These are phyloP conservation scores for Zhuliangozyma parablackwelliae DNA, from an alignment of 1,139 yeast species.

Conservation along the genomic window DNA sequence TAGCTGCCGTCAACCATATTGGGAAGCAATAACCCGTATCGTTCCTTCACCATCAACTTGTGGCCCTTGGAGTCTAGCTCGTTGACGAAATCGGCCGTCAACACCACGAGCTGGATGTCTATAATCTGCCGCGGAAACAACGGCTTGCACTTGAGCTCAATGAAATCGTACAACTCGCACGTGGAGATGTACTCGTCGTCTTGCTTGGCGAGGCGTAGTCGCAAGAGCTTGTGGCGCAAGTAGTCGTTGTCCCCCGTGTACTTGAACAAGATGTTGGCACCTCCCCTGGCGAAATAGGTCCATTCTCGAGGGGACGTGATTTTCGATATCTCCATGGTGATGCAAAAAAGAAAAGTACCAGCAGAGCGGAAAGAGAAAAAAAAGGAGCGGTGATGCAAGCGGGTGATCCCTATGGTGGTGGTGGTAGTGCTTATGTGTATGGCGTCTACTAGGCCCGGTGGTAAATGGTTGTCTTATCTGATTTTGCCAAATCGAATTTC, in stretches of 20 bases:
- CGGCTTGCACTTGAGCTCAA: constrained; percentile 38
- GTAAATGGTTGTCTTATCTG: too few species aligned
- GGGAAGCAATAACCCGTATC: constrained; percentile 39
- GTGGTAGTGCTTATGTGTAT: too few species aligned
- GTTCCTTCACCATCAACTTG: constrained; percentile 31
- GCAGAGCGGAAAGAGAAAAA: background rate
- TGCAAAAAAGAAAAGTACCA: background rate
- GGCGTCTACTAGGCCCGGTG: too few species aligned
- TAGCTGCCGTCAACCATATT: constrained; percentile 36
- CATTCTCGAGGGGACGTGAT: constrained; percentile 39
- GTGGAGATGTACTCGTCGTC: constrained; percentile 41
- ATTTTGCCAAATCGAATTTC: too few species aligned
- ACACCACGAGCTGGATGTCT: constrained; percentile 35
- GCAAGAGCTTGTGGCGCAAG: constrained; percentile 31
- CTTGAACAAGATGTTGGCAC: constrained; percentile 42
- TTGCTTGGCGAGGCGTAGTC: constrained; percentile 34
- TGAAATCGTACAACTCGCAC: constrained; percentile 40
- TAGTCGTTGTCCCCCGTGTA: constrained; percentile 37
- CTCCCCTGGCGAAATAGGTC: constrained; percentile 44
- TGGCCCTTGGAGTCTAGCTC: constrained; percentile 26
- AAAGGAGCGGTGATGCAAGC: background rate
- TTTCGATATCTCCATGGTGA: constrained; percentile 38
- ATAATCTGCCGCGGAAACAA: constrained; percentile 36
- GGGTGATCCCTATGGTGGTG: too few species aligned
- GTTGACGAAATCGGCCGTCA: constrained; percentile 31